Evolutionary conservation across 2,329 filamentous ascomycete species (phyloP), one percentile per base, ranked within the genome.

Genomic region (Drechmeria coniospora): DNA sequence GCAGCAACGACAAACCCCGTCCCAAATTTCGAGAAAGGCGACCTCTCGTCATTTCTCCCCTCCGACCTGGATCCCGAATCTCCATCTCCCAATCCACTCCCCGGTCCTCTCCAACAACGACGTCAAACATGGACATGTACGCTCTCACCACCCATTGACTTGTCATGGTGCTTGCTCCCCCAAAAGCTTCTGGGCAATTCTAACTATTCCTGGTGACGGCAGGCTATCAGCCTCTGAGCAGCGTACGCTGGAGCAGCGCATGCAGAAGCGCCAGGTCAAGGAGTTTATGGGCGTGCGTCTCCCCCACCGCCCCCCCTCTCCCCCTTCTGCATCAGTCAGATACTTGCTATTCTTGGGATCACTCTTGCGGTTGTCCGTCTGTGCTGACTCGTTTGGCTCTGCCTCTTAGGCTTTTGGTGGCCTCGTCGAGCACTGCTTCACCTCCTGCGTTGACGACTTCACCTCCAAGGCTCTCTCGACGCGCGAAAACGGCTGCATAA

Each of bases 191-290:
- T n/a, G n/a, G n/a, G n/a, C n/a, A n/a, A n/a, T n/a, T n/a, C n/a
- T n/a, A n/a, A n/a, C n/a, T n/a, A n/a, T n/a, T n/a, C n/a, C n/a
- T n/a, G n/a, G n/a, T n/a, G n/a, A n/a, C n/a, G n/a, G n/a, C 35
- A 67, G 65, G 53, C 78, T 92, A 52, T 81, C 71, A 43, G 53
- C 67, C 46, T 56, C 73, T 46, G 87, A 95, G 67, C 81, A 92
- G 65, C 80, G 82, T 61, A 82, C 90, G 68, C 79, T 98, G 51
- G 79, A 92, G 59, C 62, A 73, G 61, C 83, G 90, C 58, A 86
- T 98, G 73, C 84, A 95, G 65, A 80, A 81, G 62, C 92, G 90
- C 61, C 90, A 98, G 62, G 82, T 98, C 68, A 93, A 93, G 64
- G 87, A 95, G 54, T 95, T 98, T 53, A 93, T 95, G 78, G 80